phyloP scores from a whole-genome alignment of 2,329 filamentous ascomycete genomes.

The Lecanosticta acicola region DNA sequence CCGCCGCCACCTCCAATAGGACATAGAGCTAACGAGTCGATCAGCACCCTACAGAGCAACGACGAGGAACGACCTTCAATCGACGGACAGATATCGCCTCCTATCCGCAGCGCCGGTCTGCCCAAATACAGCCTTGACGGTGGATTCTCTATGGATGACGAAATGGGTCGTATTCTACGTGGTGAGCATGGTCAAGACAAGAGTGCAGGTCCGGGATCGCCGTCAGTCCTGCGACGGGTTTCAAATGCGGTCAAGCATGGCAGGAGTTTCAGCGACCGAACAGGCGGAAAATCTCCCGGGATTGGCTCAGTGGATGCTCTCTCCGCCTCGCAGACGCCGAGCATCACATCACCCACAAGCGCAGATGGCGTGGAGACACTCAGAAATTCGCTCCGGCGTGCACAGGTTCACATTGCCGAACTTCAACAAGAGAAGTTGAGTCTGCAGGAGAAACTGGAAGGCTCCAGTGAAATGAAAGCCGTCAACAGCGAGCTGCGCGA shows the following conservation, averaged over 20 bases:
- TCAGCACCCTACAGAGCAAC: slow-evolving; percentile 41
- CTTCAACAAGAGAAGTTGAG: slow-evolving; percentile 70
- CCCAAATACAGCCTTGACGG: slow-evolving; percentile 63
- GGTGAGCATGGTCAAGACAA: slow-evolving; percentile 52
- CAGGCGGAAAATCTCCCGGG: slow-evolving; percentile 29
- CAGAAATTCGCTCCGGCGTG: slow-evolving; percentile 19
- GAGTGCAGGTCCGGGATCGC: slow-evolving; percentile 23
- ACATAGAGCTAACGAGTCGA: slow-evolving; percentile 41
- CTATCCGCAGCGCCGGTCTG: slow-evolving; percentile 30
- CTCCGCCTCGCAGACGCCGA: slow-evolving; percentile 20
- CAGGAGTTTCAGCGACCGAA: slow-evolving; percentile 70
- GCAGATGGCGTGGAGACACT: slow-evolving; percentile 19
- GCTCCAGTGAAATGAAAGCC: slow-evolving; percentile 59
- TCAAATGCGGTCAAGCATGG: slow-evolving; percentile 93
- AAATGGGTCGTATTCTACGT: slow-evolving; percentile 82
- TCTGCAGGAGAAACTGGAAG: slow-evolving; percentile 50
- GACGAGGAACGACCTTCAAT: slow-evolving; percentile 17
- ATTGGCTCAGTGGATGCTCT: slow-evolving; percentile 39
- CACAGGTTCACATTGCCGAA: slow-evolving; percentile 58
- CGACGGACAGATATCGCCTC: slow-evolving; percentile 27
- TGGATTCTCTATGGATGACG: slow-evolving; percentile 91
- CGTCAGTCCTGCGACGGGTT: slow-evolving; percentile 78
- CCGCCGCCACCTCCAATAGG: slow-evolving; percentile 36
- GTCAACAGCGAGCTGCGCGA: slow-evolving; percentile 84
- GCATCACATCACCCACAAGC: slow-evolving; percentile 19